These are phyloP conservation scores for Goffeauzyma gilvescens DNA, from an alignment of 768 basidiomycete genomes.

Conservation along the genomic window DNA sequence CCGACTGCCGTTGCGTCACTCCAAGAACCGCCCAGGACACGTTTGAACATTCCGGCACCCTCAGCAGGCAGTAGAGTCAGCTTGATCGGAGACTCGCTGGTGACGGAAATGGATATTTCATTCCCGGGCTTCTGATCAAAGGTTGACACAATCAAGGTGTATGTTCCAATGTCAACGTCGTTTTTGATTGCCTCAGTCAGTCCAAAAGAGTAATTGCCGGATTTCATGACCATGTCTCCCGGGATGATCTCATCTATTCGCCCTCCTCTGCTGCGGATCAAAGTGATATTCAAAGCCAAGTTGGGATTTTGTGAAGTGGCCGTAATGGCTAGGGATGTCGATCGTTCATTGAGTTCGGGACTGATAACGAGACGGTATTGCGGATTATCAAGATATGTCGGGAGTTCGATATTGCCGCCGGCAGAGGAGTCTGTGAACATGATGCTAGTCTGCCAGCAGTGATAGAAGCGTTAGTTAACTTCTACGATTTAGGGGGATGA, in stretches of 20 bases:
- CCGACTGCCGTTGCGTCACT: constrained; percentile 45
- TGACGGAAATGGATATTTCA: constrained; percentile 47
- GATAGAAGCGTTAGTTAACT: background rate
- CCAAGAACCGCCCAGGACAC: constrained; percentile 55
- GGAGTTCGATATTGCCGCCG: constrained; percentile 63
- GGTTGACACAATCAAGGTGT: constrained; percentile 65
- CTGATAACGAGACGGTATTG: constrained; percentile 57
- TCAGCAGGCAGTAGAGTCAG: constrained; percentile 55
- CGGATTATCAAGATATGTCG: constrained; percentile 76
- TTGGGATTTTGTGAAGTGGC: constrained; percentile 43
- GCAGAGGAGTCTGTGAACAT: constrained; percentile 49
- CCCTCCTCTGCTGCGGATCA: constrained; percentile 57
- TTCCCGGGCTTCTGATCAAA: constrained; percentile 63
- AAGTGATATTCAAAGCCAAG: constrained; percentile 55
- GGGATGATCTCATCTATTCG: constrained; percentile 52
- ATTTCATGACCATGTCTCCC: constrained; percentile 52
- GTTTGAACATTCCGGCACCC: constrained; percentile 76
- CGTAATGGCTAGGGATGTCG: constrained; percentile 36
- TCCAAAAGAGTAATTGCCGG: constrained; percentile 67
- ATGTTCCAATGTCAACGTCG: too few species aligned
- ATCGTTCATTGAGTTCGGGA: constrained; percentile 25
- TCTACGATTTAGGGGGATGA: too few species aligned
- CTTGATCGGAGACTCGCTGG: constrained; percentile 48
- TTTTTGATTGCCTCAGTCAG: constrained; percentile 40
- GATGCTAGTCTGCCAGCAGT: constrained; percentile 40